A percentile compares a stretch with the other conserved stretches of the same genome.
phyloP scores from a whole-genome alignment of 1,139 yeast species.

The Lodderomyces parapsilosis region DNA sequence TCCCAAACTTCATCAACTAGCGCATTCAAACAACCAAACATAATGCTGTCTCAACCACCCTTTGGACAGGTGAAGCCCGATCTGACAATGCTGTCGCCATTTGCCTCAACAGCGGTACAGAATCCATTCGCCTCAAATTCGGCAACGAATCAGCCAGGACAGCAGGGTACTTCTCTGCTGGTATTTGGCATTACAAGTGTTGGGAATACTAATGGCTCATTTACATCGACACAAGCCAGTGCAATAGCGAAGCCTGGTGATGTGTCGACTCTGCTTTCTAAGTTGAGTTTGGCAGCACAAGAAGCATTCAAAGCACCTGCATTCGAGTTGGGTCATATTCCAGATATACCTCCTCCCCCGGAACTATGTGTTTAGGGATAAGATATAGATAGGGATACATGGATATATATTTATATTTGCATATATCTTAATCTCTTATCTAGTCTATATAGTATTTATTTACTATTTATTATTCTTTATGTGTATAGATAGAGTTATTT shows the following conservation, averaged over 20 bases:
- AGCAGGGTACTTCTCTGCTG: constrained; percentile 1
- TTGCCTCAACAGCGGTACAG: neutral
- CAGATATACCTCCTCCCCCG: constrained; percentile 78
- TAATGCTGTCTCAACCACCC: neutral
- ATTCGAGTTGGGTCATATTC: constrained; percentile 68
- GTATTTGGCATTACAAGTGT: neutral
- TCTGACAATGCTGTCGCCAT: neutral
- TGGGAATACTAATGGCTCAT: neutral
- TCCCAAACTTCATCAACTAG: constrained; percentile 8
- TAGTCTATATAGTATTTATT: too few relatives aligned
- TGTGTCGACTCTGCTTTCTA: constrained; percentile 18
- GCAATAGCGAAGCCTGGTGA: constrained; percentile 10
- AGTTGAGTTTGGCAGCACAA: constrained; percentile 41
- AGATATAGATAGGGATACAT: too few relatives aligned
- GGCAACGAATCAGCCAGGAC: neutral
- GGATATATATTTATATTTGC: too few relatives aligned
- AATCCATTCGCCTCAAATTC: constrained; percentile 1
- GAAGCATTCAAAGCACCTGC: constrained; percentile 49
- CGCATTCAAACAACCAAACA: constrained; percentile 14
- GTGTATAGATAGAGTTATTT: neutral
- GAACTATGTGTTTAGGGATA: constrained; percentile 7
- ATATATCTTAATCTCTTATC: too few relatives aligned
- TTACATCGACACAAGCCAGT: neutral
- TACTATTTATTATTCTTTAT: too few relatives aligned
- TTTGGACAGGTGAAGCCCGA: constrained; percentile 2